Evolutionary conservation across 305 asterid genomes (phyloP).

Genomic region (Ilex paraguariensis): DNA sequence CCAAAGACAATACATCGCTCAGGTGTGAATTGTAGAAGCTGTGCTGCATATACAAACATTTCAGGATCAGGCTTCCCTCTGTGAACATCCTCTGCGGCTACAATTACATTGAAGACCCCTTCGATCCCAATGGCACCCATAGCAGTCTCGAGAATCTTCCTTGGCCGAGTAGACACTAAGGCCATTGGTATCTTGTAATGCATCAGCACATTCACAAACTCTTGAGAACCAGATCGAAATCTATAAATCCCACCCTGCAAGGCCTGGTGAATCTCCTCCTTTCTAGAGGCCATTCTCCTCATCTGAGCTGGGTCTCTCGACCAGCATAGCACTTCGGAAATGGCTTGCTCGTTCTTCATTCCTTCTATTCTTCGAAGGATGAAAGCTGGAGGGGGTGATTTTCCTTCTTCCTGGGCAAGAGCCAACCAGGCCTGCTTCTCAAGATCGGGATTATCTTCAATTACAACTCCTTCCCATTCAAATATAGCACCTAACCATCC

Average conservation of each 20-base stretch:
- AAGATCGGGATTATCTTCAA: conserved; percentile 79
- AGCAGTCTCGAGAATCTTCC: conserved; percentile 64
- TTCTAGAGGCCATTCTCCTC: conserved; percentile 61
- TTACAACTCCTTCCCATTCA: conserved; percentile 93
- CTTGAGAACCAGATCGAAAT: conserved; percentile 79
- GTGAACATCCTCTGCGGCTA: conserved; percentile 81
- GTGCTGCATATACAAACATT: conserved; percentile 86
- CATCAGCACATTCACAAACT: conserved; percentile 52
- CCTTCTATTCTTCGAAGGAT: conserved; percentile 77
- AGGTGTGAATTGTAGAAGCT: conserved; percentile 71
- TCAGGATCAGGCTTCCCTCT: conserved; percentile 97
- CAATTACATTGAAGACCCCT: conserved; percentile 62
- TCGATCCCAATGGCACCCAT: conserved; percentile 59
- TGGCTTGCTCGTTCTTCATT: conserved; percentile 95
- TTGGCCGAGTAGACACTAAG: conserved; percentile 80
- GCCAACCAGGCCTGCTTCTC: conserved; percentile 90
- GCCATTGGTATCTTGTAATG: conserved; percentile 90
- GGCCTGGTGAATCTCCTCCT: conserved; percentile 79
- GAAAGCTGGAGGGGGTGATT: conserved; percentile 72
- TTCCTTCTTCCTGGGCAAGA: conserved; percentile 79
- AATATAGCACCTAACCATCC: conserved; percentile 95
- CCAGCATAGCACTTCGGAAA: conserved; percentile 95
- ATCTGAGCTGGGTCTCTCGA: conserved; percentile 67
- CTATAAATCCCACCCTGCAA: conserved; percentile 74
- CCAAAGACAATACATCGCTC: conserved; percentile 91